A percentile compares a stretch with the other conserved stretches of the same genome.
Conservation (phyloP, 164 flowering plant genomes). For the Aristolochia fimbriata region DNA sequence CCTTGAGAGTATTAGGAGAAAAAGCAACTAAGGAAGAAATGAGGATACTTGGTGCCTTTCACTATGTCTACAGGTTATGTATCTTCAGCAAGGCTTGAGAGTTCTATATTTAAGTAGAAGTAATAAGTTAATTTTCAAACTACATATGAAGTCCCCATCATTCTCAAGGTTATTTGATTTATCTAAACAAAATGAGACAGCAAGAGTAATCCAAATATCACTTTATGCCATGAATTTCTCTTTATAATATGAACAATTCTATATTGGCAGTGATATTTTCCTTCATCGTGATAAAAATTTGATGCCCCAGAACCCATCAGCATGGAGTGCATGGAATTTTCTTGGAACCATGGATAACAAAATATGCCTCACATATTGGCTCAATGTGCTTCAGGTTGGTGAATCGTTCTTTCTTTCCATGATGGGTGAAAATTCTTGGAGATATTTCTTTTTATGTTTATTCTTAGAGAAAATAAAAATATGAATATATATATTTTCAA, state of each 20-base stretch:
- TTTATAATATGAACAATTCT: too few relatives aligned
- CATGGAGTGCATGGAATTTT: conserved; percentile 99
- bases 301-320: conserved; percentile 84
- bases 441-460: background rate
- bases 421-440: background rate
- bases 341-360: conserved; percentile 55
- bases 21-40: conserved; percentile 64
- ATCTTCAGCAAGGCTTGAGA: background rate
- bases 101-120: too few relatives aligned
- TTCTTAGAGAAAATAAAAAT: too few relatives aligned
- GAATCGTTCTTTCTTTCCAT: background rate
- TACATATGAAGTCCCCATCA: too few relatives aligned
- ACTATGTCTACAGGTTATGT: conserved; percentile 65
- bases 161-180: too few relatives aligned
- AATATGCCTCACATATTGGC: conserved; percentile 91
- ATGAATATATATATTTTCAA: too few relatives aligned
- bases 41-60: conserved; percentile 83
- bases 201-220: too few relatives aligned
- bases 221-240: too few relatives aligned
- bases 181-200: too few relatives aligned
- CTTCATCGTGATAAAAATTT: conserved; percentile 76
- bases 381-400: conserved; percentile 84
- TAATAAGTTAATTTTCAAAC: too few relatives aligned
- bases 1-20: conserved; percentile 48
- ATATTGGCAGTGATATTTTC: conserved; percentile 65